Percentiles rank a stretch among this genome's conserved stretches.
phyloP scores from a whole-genome alignment of 164 flowering plant genomes.

The Dillenia suffruticosa region DNA sequence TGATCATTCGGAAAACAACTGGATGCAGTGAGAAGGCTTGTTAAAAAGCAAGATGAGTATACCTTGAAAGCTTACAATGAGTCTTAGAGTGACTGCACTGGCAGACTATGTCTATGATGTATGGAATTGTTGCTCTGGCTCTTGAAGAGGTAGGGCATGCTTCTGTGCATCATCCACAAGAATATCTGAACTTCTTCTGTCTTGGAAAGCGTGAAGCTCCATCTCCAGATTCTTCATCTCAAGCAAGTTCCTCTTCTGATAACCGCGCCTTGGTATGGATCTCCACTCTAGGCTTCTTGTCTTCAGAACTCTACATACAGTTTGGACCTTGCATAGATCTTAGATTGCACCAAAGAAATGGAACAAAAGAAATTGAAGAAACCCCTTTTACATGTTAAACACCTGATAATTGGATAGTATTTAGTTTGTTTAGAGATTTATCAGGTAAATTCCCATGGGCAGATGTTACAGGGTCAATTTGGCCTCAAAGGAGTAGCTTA shows the following conservation, averaged over 20 bases:
- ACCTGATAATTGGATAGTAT: too few species aligned
- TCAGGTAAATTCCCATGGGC: too few species aligned
- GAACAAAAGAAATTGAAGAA: too few species aligned
- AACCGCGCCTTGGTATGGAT: conserved; percentile 31
- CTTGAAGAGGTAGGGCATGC: conserved; percentile 42
- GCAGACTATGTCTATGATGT: conserved; percentile 80
- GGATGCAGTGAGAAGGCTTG: too few species aligned
- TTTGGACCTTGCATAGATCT: background rate
- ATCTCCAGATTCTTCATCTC: conserved; percentile 18
- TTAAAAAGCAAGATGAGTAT: too few species aligned
- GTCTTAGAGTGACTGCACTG: conserved; percentile 23
- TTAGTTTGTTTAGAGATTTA: too few species aligned
- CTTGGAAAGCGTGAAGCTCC: conserved; percentile 54
- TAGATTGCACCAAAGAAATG: too few species aligned
- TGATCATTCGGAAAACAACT: too few species aligned
- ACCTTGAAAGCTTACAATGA: too few species aligned
- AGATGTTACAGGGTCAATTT: too few species aligned
- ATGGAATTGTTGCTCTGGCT: conserved; percentile 41
- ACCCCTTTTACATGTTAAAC: too few species aligned
- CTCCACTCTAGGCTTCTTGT: background rate
- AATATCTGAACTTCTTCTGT: conserved; percentile 66
- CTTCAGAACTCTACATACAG: background rate
- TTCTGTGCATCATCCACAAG: conserved; percentile 43
- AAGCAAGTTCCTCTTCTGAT: conserved; percentile 23
- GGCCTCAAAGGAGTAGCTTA: too few species aligned